Evolutionary conservation across 2,329 filamentous ascomycete species (phyloP).

Genomic region (Beauveria rudraprayagi): DNA sequence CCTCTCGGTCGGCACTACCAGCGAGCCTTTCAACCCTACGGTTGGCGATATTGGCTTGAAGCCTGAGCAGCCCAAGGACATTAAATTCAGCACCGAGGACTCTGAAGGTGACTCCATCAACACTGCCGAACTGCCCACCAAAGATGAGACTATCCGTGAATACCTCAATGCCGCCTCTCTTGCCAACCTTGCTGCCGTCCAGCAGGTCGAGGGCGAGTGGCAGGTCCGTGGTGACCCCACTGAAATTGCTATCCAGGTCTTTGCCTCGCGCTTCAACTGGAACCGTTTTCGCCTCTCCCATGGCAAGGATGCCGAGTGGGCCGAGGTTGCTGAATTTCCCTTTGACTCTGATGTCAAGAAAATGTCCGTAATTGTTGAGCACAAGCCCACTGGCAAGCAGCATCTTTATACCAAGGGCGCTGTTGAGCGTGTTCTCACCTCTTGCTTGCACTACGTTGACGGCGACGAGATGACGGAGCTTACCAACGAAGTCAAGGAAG

Average conservation of each 20-base stretch:
- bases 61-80: slow-evolving; percentile 27
- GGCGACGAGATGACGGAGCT: slow-evolving; percentile 37
- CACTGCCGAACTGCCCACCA: slow-evolving; percentile 27
- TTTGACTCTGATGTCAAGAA: slow-evolving; percentile 70
- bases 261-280: slow-evolving; percentile 60
- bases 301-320: slow-evolving; percentile 44
- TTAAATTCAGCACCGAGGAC: slow-evolving; percentile 20
- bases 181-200: slow-evolving; percentile 57
- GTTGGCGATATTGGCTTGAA: slow-evolving; percentile 37
- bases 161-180: slow-evolving; percentile 57
- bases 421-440: slow-evolving; percentile 59
- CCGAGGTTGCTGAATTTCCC: slow-evolving; percentile 58
- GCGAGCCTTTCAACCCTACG: slow-evolving; percentile 50
- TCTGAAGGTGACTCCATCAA: slow-evolving; percentile 21
- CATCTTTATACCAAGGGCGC: slow-evolving; percentile 58
- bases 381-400: slow-evolving; percentile 30
- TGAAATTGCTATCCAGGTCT: slow-evolving; percentile 69
- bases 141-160: slow-evolving; percentile 41
- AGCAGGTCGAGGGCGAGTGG: slow-evolving; percentile 48
- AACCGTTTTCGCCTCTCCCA: slow-evolving; percentile 45
- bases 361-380: slow-evolving; percentile 62
- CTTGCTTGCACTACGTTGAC: slow-evolving; percentile 46
- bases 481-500: slow-evolving; percentile 42
- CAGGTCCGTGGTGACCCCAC: slow-evolving; percentile 55
- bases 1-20: slow-evolving; percentile 39